phyloP scores from a whole-genome alignment of 805 yeast species.

The Kluyveromyces aestuarii region DNA sequence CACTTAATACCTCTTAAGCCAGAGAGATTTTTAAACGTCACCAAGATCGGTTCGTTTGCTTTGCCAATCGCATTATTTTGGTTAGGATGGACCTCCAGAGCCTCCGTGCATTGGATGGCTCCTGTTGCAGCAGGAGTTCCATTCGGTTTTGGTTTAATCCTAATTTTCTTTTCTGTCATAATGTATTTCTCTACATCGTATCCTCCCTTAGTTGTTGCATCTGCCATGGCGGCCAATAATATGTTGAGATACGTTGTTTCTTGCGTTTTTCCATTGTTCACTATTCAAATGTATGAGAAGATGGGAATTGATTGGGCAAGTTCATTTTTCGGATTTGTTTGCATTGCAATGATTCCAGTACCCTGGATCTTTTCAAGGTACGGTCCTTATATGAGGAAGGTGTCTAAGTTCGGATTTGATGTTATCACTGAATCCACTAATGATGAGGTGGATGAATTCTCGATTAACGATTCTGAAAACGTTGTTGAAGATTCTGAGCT shows the following conservation, averaged over 20 bases:
- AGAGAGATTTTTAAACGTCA: slow-evolving; percentile 49
- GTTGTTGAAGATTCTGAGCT: not conserved
- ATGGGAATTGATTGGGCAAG: slow-evolving; percentile 76
- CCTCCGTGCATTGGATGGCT: slow-evolving; percentile 62
- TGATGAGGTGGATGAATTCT: slow-evolving; percentile 19
- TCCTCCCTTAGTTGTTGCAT: slow-evolving; percentile 71
- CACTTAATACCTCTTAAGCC: slow-evolving; percentile 47
- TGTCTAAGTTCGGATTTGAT: slow-evolving; percentile 51
- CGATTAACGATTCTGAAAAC: not conserved
- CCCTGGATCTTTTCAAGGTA: slow-evolving; percentile 59
- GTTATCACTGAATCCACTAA: slow-evolving; percentile 37
- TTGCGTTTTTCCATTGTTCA: slow-evolving; percentile 76
- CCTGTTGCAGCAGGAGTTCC: slow-evolving; percentile 72
- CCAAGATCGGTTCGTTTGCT: slow-evolving; percentile 58
- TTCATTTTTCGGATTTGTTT: slow-evolving; percentile 52
- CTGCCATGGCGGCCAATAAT: slow-evolving; percentile 87
- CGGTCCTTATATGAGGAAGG: slow-evolving; percentile 49
- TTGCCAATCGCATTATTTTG: slow-evolving; percentile 67
- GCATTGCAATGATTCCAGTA: slow-evolving; percentile 62
- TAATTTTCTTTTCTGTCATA: slow-evolving; percentile 62
- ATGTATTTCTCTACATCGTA: slow-evolving; percentile 62
- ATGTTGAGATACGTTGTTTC: slow-evolving; percentile 66
- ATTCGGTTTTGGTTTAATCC: slow-evolving; percentile 64
- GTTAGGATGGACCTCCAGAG: slow-evolving; percentile 71
- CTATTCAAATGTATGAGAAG: slow-evolving; percentile 70